Percentiles rank a stretch among this genome's conserved stretches.
phyloP scores from a whole-genome alignment of 73 alveolate genomes.

The Stentor roeselii region DNA sequence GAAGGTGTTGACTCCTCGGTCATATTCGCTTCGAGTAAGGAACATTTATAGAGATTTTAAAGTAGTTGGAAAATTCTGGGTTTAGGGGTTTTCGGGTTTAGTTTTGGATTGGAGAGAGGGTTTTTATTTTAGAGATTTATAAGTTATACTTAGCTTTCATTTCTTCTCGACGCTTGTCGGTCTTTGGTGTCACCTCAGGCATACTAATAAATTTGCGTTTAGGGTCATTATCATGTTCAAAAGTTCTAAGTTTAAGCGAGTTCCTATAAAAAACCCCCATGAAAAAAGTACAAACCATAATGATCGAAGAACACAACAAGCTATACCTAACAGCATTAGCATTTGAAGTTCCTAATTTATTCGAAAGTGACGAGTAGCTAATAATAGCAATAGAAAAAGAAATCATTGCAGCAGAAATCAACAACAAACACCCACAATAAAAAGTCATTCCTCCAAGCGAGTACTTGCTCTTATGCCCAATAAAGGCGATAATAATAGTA shows the following conservation, averaged over 20 bases:
- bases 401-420: background rate
- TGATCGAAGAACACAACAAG: background rate
- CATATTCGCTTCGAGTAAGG: constrained; percentile 63
- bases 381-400: background rate
- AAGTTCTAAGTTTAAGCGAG: background rate
- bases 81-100: too few species aligned
- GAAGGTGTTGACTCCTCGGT: constrained; percentile 95
- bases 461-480: background rate
- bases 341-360: background rate
- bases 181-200: background rate
- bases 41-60: constrained; percentile 27
- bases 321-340: constrained; percentile 13
- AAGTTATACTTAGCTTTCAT: background rate
- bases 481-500: background rate
- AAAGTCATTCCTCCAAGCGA: constrained; percentile 5
- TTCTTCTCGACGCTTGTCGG: background rate
- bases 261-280: background rate
- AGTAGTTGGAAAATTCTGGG: too few species aligned
- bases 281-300: background rate
- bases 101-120: too few species aligned
- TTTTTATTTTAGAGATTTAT: too few species aligned
- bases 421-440: background rate
- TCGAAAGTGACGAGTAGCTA: background rate
- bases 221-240: background rate
- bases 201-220: background rate